phyloP scores from a whole-genome alignment of 179 eudicot genomes.

The Vitellaria paradoxa region DNA sequence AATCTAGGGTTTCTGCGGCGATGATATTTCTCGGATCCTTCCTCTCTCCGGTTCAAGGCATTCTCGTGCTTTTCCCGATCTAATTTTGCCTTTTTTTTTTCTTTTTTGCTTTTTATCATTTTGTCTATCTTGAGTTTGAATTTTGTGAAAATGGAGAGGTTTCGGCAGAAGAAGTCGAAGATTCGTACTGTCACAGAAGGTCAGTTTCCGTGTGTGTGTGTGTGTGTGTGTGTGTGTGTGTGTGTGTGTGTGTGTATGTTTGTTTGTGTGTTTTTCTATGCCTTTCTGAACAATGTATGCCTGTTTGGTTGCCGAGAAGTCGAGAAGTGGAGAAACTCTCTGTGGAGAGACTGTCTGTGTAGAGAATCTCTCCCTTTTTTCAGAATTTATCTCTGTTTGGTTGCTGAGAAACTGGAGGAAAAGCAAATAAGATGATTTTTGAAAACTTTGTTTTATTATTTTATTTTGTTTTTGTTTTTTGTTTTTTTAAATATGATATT shows the following conservation, averaged over 20 bases:
- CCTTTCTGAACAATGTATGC: not conserved
- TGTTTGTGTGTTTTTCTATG: not conserved
- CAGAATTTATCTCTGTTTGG: not conserved
- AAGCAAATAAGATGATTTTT: not conserved
- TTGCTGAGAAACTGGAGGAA: not conserved
- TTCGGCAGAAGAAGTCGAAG: slow-evolving; percentile 26
- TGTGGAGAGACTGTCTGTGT: too few species aligned
- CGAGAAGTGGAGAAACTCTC: not conserved
- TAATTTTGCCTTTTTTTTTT: slow-evolving; percentile 11
- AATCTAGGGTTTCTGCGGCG: slow-evolving; percentile 2
- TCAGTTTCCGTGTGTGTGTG: slow-evolving; percentile 12
- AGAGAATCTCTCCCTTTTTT: not conserved
- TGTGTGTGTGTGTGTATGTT: too few species aligned
- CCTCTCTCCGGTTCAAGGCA: not conserved
- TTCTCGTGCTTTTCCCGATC: slow-evolving; percentile 23
- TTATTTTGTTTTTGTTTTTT: not conserved
- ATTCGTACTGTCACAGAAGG: slow-evolving; percentile 27
- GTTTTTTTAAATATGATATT: too few species aligned
- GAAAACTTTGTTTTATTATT: not conserved
- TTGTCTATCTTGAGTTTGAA: slow-evolving; percentile 15
- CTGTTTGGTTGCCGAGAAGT: not conserved
- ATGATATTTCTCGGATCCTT: not conserved
- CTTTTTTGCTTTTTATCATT: not conserved
- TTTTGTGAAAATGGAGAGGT: slow-evolving; percentile 39
- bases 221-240: too few species aligned